Conservation (phyloP, 768 basidiomycete genomes). For the Kwoniella shandongensis region DNA sequence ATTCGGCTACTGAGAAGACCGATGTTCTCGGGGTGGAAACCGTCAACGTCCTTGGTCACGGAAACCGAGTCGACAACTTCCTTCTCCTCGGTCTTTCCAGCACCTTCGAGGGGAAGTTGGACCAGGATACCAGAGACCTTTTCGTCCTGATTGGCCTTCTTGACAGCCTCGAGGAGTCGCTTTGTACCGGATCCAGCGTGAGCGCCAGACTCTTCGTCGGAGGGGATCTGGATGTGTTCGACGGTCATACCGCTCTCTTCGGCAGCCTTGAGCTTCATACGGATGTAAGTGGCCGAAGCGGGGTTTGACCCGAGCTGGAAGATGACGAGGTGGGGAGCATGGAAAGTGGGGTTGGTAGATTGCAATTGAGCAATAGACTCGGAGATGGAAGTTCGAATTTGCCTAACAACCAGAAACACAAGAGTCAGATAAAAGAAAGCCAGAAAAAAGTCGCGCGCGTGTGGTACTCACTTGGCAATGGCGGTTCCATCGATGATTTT, state of each 20-base stretch:
- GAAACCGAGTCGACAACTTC: slow-evolving; percentile 90
- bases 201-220: slow-evolving; percentile 45
- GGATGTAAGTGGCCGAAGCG: slow-evolving; percentile 88
- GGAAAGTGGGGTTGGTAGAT: slow-evolving; percentile 76
- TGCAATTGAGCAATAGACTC: slow-evolving; percentile 66
- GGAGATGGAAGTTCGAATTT: slow-evolving; percentile 75
- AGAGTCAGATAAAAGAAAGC: neutral
- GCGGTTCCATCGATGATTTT: slow-evolving; percentile 78
- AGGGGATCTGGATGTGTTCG: slow-evolving; percentile 65
- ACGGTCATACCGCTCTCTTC: slow-evolving; percentile 88
- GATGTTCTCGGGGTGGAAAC: slow-evolving; percentile 98
- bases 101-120: slow-evolving; percentile 86
- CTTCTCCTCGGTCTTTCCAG: slow-evolving; percentile 78
- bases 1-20: slow-evolving; percentile 90
- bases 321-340: slow-evolving; percentile 78
- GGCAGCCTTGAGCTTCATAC: slow-evolving; percentile 96
- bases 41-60: slow-evolving; percentile 95
- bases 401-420: slow-evolving; percentile 59
- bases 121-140: slow-evolving; percentile 85
- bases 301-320: slow-evolving; percentile 90
- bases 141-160: slow-evolving; percentile 78
- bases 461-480: slow-evolving; percentile 70
- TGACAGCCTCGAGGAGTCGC: slow-evolving; percentile 72
- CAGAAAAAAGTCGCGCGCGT: too few relatives aligned
- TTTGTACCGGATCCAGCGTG: slow-evolving; percentile 58